Evolutionary conservation across 164 flowering plant genomes (phyloP).

Genomic region (Liriodendron chinense): DNA sequence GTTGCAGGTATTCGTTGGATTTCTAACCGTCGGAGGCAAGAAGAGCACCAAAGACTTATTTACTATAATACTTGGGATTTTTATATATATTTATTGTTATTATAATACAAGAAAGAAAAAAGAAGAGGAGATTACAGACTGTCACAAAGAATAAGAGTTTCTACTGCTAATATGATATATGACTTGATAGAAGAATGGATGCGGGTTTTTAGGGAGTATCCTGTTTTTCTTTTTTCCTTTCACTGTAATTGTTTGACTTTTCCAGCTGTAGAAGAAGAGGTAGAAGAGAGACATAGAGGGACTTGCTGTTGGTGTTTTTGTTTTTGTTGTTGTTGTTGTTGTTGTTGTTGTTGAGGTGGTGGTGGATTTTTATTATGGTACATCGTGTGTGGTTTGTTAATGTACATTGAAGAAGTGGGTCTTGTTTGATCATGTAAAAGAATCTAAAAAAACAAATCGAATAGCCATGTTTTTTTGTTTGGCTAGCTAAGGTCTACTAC

Average conservation of each 20-base stretch:
- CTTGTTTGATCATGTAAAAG: neutral
- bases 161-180: constrained; percentile 20
- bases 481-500: neutral
- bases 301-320: neutral
- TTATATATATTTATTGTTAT: constrained; percentile 8
- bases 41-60: neutral
- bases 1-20: constrained; percentile 40
- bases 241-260: constrained; percentile 11
- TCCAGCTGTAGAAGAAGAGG: constrained; percentile 4
- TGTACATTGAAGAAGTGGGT: neutral
- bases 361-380: neutral
- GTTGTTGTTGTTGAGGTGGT: neutral
- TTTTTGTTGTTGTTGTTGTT: neutral
- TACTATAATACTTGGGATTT: constrained; percentile 19
- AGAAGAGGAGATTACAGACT: neutral
- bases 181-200: constrained; percentile 42
- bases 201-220: constrained; percentile 75
- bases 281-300: neutral
- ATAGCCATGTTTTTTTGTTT: constrained; percentile 6
- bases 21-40: constrained; percentile 38
- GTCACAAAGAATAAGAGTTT: constrained; percentile 9
- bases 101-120: neutral
- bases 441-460: neutral
- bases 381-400: neutral
- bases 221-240: constrained; percentile 31